phyloP scores from a whole-genome alignment of 2,329 filamentous ascomycete species.

The Helminthosporium solani region DNA sequence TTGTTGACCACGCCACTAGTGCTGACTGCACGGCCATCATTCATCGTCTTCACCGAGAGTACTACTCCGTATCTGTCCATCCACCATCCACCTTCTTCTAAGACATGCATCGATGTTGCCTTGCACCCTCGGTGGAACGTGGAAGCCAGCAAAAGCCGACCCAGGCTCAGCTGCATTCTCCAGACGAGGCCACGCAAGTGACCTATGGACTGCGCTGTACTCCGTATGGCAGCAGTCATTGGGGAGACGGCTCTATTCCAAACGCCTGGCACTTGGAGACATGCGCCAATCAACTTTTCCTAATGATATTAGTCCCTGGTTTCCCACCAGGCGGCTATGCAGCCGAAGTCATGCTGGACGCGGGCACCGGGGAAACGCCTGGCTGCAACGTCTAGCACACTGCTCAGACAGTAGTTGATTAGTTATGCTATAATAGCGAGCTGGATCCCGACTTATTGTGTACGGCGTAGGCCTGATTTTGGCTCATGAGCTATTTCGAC shows the following conservation, averaged over 20 bases:
- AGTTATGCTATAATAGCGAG: no score
- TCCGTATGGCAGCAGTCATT: constrained; percentile 12
- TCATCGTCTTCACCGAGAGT: constrained; percentile 13
- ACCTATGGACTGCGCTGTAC: constrained; percentile 13
- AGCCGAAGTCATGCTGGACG: constrained; percentile 16
- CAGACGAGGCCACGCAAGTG: constrained; percentile 20
- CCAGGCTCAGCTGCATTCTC: constrained; percentile 11
- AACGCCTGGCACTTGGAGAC: constrained; percentile 18
- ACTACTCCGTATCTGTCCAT: no score
- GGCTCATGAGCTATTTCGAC: neutral
- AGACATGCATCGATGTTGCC: constrained; percentile 3
- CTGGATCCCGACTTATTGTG: no score
- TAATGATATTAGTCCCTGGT: constrained; percentile 14
- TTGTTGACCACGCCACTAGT: constrained; percentile 30
- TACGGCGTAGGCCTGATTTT: no score
- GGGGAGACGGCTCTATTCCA: constrained; percentile 17
- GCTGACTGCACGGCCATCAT: constrained; percentile 24
- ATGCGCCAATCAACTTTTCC: constrained; percentile 23
- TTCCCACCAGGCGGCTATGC: constrained; percentile 15
- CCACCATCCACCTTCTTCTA: constrained; percentile 3
- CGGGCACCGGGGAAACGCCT: neutral
- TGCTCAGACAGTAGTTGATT: no score
- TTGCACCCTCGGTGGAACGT: constrained; percentile 12
- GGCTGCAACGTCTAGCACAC: neutral
- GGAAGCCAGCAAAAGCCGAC: constrained; percentile 11